These are phyloP conservation scores for Aspergillus campestris DNA, from an alignment of 495 filamentous ascomycete species.

Conservation along the genomic window DNA sequence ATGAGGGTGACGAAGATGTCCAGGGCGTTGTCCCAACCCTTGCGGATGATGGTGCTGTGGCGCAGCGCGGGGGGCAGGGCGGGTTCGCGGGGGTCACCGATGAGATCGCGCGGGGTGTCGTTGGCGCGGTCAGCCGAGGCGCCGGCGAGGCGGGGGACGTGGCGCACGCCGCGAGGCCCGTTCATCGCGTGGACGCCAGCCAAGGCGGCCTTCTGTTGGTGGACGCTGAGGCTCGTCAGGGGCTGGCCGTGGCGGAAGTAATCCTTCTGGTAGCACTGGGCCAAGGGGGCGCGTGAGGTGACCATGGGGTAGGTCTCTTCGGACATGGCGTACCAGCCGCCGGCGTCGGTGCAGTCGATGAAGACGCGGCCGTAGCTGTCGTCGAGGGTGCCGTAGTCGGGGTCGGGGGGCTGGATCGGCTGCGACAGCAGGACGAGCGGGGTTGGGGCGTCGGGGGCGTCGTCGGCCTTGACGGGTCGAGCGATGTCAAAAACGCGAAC, in stretches of 20 bases:
- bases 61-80: slow-evolving; percentile 39
- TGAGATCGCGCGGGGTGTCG: slow-evolving; percentile 33
- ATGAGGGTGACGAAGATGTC: slow-evolving; percentile 44
- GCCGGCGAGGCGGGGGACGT: slow-evolving; percentile 30
- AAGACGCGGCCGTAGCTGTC: slow-evolving; percentile 63
- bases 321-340: slow-evolving; percentile 92
- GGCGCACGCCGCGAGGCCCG: slow-evolving; percentile 25
- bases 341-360: slow-evolving; percentile 74
- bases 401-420: slow-evolving; percentile 58
- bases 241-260: slow-evolving; percentile 38
- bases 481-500: slow-evolving; percentile 87
- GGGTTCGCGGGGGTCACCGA: slow-evolving; percentile 32
- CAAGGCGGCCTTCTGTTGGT: slow-evolving; percentile 40
- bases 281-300: slow-evolving; percentile 57
- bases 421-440: slow-evolving; percentile 78
- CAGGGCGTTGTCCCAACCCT: slow-evolving; percentile 42
- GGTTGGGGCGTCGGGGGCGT: slow-evolving; percentile 46
- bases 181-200: slow-evolving; percentile 46
- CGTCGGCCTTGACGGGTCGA: slow-evolving; percentile 47
- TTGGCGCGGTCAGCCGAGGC: slow-evolving; percentile 25
- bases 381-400: slow-evolving; percentile 46
- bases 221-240: slow-evolving; percentile 32
- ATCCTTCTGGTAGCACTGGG: slow-evolving; percentile 55
- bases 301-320: slow-evolving; percentile 77
- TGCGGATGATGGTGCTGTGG: slow-evolving; percentile 45